Evolutionary conservation across 129 eudicot genomes (phyloP).

Genomic region (Solidago caesia): DNA sequence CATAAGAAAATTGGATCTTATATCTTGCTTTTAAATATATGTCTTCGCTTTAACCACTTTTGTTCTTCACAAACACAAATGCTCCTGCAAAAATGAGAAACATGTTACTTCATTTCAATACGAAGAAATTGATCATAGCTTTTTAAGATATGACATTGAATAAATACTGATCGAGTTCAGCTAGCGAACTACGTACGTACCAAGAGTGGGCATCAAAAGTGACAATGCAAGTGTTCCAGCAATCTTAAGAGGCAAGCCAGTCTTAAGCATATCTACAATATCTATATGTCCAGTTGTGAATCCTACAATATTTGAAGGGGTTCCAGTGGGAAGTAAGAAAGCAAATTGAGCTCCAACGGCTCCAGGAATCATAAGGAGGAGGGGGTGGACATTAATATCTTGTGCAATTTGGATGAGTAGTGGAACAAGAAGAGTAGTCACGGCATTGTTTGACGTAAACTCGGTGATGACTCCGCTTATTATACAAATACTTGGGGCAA

Average conservation of each 20-base stretch:
- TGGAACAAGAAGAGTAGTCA: slow-evolving; percentile 72
- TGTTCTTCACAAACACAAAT: slow-evolving; percentile 18
- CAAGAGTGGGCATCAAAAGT: slow-evolving; percentile 79
- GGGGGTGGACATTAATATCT: slow-evolving; percentile 64
- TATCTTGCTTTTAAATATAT: background rate
- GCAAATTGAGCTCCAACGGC: slow-evolving; percentile 84
- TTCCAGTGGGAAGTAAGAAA: slow-evolving; percentile 73
- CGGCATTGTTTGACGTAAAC: slow-evolving; percentile 82
- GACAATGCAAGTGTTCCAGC: slow-evolving; percentile 51
- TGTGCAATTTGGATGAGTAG: slow-evolving; percentile 70
- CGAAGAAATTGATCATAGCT: too few relatives aligned
- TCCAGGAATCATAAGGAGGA: slow-evolving; percentile 79
- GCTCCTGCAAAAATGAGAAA: slow-evolving; percentile 17
- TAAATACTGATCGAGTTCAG: too few relatives aligned
- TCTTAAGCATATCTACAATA: slow-evolving; percentile 61
- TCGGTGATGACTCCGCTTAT: slow-evolving; percentile 65
- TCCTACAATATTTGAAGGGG: slow-evolving; percentile 84
- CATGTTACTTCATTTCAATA: background rate
- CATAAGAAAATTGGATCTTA: background rate
- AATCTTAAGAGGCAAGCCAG: slow-evolving; percentile 61
- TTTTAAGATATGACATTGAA: too few relatives aligned
- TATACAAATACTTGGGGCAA: slow-evolving; percentile 61
- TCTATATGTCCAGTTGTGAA: slow-evolving; percentile 73
- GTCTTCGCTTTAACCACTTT: background rate
- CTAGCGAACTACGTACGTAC: slow-evolving; percentile 26